Percentiles rank a stretch among this genome's conserved stretches.
These are phyloP conservation scores for Lachancea lanzarotensis DNA, from an alignment of 805 yeast species.

Conservation along the genomic window DNA sequence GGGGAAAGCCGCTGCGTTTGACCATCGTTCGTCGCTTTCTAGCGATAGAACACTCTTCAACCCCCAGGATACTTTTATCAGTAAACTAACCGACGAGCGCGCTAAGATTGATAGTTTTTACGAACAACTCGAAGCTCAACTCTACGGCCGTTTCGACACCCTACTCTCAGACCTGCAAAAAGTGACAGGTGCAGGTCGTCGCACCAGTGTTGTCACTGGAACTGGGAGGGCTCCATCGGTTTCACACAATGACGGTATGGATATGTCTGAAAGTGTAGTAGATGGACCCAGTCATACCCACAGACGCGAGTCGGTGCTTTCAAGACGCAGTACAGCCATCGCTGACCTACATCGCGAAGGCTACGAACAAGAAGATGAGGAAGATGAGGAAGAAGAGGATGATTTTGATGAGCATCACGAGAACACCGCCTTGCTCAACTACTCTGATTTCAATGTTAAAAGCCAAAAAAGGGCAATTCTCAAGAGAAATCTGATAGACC, in stretches of 20 bases:
- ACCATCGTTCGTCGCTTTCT: constrained; percentile 18
- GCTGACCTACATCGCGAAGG: neutral
- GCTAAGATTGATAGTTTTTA: constrained; percentile 49
- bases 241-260: neutral
- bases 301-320: constrained; percentile 3
- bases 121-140: constrained; percentile 39
- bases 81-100: constrained; percentile 43
- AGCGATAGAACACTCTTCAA: constrained; percentile 29
- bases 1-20: constrained; percentile 7
- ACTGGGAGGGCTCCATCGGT: neutral
- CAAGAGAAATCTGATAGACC: constrained; percentile 53
- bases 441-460: constrained; percentile 43
- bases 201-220: neutral
- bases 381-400: constrained; percentile 35
- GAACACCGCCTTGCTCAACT: constrained; percentile 45
- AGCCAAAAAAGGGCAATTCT: constrained; percentile 55
- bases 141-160: constrained; percentile 40
- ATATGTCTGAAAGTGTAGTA: neutral
- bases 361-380: constrained; percentile 32
- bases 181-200: constrained; percentile 19
- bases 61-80: constrained; percentile 40
- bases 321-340: constrained; percentile 2
- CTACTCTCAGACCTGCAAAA: constrained; percentile 43
- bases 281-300: neutral
- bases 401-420: constrained; percentile 36